phyloP scores from a whole-genome alignment of 495 filamentous ascomycete species.

The Geoglossum glabrum region DNA sequence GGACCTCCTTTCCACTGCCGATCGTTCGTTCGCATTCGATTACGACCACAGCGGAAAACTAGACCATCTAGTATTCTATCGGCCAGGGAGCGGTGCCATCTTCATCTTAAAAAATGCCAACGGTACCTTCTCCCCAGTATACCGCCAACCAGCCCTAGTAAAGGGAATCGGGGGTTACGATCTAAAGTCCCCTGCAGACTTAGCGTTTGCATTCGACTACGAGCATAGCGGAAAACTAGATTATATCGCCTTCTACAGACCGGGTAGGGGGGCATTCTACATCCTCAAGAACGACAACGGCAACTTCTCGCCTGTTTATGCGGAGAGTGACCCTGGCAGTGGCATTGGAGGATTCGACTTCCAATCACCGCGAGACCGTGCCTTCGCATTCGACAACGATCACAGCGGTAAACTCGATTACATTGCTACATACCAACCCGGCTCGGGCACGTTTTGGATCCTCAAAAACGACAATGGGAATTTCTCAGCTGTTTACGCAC shows the following conservation, averaged over 20 bases:
- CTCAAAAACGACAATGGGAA: not conserved
- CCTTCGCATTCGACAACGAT: slow-evolving; percentile 2
- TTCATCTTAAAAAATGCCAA: not conserved
- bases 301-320: not conserved
- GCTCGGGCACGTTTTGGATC: not conserved
- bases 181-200: not conserved
- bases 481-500: slow-evolving; percentile 1
- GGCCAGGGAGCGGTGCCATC: not conserved
- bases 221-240: not conserved
- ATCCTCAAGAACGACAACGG: not conserved
- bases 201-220: slow-evolving; percentile 2
- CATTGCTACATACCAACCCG: not conserved
- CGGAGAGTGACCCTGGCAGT: not conserved
- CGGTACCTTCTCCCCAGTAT: not conserved
- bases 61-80: slow-evolving; percentile 2
- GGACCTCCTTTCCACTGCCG: not conserved
- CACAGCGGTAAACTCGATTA: not conserved
- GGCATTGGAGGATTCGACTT: not conserved
- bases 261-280: not conserved
- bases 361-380: not conserved
- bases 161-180: slow-evolving; percentile 1
- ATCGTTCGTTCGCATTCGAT: slow-evolving; percentile 2
- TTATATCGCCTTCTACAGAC: not conserved
- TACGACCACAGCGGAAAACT: slow-evolving; percentile 2
- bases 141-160: not conserved